Base-by-base conservation (phyloP, 805 yeast genomes). In the Candida saitoana region DNA sequence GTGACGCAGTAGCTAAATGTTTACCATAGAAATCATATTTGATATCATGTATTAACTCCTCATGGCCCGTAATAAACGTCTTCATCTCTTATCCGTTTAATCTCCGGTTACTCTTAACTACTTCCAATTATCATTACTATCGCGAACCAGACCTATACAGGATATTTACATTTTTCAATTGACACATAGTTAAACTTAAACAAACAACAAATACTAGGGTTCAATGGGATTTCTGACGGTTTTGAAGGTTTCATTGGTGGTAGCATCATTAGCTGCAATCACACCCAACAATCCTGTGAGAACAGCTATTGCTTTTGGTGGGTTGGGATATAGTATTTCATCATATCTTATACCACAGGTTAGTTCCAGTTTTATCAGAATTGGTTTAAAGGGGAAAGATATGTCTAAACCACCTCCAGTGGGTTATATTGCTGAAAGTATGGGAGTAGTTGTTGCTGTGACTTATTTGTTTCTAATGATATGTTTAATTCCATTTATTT, bases 1-100 rank as follows among this genome's bases (percentile, higher is more conserved):
- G 87, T 3, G 96, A 87, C 45, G 95, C 90, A 0, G 97, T 91
- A 2, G 98, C 99, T 43, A 93, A 71, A 47, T 89, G 87, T 41
- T 82, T 79, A 1, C 99, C 98, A 57, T 91, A 91, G 63, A 84
- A 91, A 62, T 93, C 96, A 62, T 90, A 93, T 16, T 87, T 82
- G 18, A 90, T 80, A 55, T 90, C 96, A 51, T 90, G 95, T 35
- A 91, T 80, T 42, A 91, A 73, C 60, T 93, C 99, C 54, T 88
- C 96, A 60, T 93, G 98, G 27, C 95, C 95, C 0, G 96, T 85
- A 12, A 82, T 73, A 52, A 91, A 84, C 3, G 96, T 88, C 54
- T 80, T 81, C 73, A 70, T 59, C 32, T 22, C 27, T 6, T 7
- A 22, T 7, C 27, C 27, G 9, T 7, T 11, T 22, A 22, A 22